Evolutionary conservation across 2,329 filamentous ascomycete species (phyloP).

Genomic region (Acarospora socialis): DNA sequence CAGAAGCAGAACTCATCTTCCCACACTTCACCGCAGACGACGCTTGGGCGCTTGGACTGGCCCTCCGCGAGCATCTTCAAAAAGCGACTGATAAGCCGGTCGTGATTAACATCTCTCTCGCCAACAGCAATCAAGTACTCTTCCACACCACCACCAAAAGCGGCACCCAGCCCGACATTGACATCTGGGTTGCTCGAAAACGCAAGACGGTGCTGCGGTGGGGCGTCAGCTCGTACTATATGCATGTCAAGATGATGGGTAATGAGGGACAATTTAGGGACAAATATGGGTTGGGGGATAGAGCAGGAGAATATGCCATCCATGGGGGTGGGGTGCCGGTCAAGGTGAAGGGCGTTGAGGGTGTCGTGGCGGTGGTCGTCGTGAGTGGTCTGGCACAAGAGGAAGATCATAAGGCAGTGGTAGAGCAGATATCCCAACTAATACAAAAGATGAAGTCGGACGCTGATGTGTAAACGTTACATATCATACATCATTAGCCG

Average conservation of each 20-base stretch:
- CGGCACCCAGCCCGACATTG: slow-evolving; percentile 57
- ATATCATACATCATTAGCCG: no score
- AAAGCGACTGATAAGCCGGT: slow-evolving; percentile 22
- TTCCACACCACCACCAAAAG: slow-evolving; percentile 56
- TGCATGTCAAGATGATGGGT: slow-evolving; percentile 51
- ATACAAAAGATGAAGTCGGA: no score
- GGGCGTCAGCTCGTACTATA: slow-evolving; percentile 55
- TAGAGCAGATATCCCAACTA: slow-evolving; percentile 60
- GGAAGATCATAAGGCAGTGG: slow-evolving; percentile 63
- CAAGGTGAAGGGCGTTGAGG: slow-evolving; percentile 58
- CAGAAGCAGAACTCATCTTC: slow-evolving; percentile 19
- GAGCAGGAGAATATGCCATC: slow-evolving; percentile 52
- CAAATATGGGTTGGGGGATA: slow-evolving; percentile 47
- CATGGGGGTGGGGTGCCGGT: slow-evolving; percentile 67
- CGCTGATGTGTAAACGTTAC: no score
- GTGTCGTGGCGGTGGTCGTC: slow-evolving; percentile 58
- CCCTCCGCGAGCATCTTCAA: slow-evolving; percentile 25
- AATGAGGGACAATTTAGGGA: slow-evolving; percentile 51
- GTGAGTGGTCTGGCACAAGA: slow-evolving; percentile 64
- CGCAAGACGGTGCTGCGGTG: slow-evolving; percentile 57
- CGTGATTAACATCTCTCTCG: slow-evolving; percentile 27
- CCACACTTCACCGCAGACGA: slow-evolving; percentile 25
- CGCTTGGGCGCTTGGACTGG: slow-evolving; percentile 25
- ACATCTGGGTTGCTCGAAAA: slow-evolving; percentile 57
- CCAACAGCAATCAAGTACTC: slow-evolving; percentile 39